These are phyloP conservation scores for Hyaloperonospora brassicae DNA, from an alignment of 352 stramenopile species.

Conservation along the genomic window DNA sequence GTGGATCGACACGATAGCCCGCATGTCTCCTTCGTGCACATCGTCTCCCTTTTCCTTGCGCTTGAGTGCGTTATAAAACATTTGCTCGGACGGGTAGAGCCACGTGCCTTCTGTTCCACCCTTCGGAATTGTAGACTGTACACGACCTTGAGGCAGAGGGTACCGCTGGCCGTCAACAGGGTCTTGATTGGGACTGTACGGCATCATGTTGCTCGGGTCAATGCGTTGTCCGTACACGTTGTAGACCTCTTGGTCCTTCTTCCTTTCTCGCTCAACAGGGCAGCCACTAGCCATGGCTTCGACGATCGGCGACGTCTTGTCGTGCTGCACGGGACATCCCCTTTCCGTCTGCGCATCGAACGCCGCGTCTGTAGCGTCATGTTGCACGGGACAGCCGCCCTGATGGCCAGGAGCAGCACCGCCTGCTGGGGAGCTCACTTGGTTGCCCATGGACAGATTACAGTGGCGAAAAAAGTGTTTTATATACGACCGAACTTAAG, in stretches of 20 bases:
- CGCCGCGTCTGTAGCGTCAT: slow-evolving; percentile 28
- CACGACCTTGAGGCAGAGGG: slow-evolving; percentile 87
- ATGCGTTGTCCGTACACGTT: slow-evolving; percentile 97
- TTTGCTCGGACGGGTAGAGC: slow-evolving; percentile 98
- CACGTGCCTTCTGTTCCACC: slow-evolving; percentile 91
- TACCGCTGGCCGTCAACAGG: slow-evolving; percentile 86
- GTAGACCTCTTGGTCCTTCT: slow-evolving; percentile 73
- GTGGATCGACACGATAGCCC: slow-evolving; percentile 97
- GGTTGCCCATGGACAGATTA: slow-evolving; percentile 45
- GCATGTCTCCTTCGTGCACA: slow-evolving; percentile 90
- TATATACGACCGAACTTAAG: slow-evolving; percentile 9
- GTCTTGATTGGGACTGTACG: slow-evolving; percentile 92
- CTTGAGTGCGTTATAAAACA: slow-evolving; percentile 98
- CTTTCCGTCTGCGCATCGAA: slow-evolving; percentile 22
- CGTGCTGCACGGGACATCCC: slow-evolving; percentile 69
- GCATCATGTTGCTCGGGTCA: slow-evolving; percentile 98
- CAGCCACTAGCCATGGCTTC: slow-evolving; percentile 37
- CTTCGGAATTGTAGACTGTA: slow-evolving; percentile 95
- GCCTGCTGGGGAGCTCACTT: slow-evolving; percentile 37
- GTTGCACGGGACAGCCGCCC: slow-evolving; percentile 45
- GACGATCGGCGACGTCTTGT: slow-evolving; percentile 21
- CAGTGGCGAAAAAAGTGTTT: slow-evolving; percentile 1
- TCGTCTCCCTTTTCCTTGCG: slow-evolving; percentile 97
- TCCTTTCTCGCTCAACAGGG: slow-evolving; percentile 40
- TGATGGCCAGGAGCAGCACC: slow-evolving; percentile 9